Percentiles rank a stretch among this genome's conserved stretches.
Conservation (phyloP, 2,329 filamentous ascomycete genomes). For the Uncinocarpus reesii region DNA sequence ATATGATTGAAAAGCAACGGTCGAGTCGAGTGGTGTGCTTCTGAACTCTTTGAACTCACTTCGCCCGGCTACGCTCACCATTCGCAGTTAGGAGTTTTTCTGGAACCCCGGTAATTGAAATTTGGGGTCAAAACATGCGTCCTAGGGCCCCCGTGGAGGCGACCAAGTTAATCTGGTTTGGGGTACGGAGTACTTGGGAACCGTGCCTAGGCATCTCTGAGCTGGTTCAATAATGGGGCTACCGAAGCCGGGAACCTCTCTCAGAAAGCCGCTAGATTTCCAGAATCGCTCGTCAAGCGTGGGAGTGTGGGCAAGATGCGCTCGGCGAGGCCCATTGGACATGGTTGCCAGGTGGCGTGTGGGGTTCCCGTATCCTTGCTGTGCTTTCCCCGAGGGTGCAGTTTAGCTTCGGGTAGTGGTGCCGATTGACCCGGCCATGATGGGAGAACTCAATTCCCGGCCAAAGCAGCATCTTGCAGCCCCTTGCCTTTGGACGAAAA, state of each 20-base stretch:
- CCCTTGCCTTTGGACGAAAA: too few relatives aligned
- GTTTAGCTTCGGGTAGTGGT: constrained; percentile 3
- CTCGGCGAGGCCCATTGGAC: background rate
- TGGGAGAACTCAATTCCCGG: constrained; percentile 2
- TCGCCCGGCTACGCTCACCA: background rate
- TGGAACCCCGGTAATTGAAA: background rate
- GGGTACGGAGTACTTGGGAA: background rate
- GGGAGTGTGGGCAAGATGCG: too few relatives aligned
- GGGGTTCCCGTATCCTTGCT: background rate
- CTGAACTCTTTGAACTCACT: background rate
- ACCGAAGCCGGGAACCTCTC: background rate
- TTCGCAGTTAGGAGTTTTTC: background rate
- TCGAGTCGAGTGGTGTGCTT: too few relatives aligned
- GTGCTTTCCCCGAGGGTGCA: constrained; percentile 1
- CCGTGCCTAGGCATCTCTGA: constrained; percentile 2
- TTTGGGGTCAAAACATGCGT: background rate
- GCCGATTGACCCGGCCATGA: constrained; percentile 6
- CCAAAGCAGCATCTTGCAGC: background rate
- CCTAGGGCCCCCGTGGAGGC: background rate
- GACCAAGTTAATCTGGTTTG: background rate
- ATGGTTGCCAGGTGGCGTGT: background rate
- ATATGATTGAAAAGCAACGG: too few relatives aligned
- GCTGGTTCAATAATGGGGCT: too few relatives aligned
- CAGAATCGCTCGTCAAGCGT: too few relatives aligned
- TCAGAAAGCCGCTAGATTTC: background rate